A percentile compares a stretch with the other conserved stretches of the same genome.
Evolutionary conservation across 148 eudicot species (phyloP).

Genomic region (Talinum fruticosum): DNA sequence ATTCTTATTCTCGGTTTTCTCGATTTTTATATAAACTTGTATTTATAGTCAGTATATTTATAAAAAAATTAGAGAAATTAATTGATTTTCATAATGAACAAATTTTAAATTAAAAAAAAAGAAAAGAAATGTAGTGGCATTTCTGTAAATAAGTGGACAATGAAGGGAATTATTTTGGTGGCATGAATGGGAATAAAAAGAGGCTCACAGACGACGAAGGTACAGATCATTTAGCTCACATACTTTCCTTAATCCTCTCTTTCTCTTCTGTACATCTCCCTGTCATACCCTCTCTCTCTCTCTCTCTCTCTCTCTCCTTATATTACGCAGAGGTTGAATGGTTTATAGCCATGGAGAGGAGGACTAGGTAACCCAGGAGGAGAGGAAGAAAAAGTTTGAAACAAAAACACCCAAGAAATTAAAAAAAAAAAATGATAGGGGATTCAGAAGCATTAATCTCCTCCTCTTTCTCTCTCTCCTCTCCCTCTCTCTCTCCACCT

Average conservation of each 20-base stretch:
- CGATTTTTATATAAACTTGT: too few relatives aligned
- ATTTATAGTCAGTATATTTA: too few relatives aligned
- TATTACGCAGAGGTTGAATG: background rate
- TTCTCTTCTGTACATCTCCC: background rate
- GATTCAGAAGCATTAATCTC: background rate
- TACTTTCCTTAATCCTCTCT: conserved; percentile 6
- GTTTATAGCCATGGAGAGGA: conserved; percentile 1
- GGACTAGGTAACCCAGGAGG: background rate
- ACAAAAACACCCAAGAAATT: background rate
- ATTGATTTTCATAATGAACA: too few relatives aligned
- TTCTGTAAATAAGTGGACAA: background rate
- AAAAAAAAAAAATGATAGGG: background rate
- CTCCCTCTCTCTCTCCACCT: background rate
- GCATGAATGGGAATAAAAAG: background rate
- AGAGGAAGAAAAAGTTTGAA: background rate
- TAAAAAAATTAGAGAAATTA: too few relatives aligned
- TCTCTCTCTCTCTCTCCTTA: conserved; percentile 8
- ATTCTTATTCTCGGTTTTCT: conserved; percentile 1
- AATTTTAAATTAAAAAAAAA: background rate
- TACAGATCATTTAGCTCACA: conserved; percentile 1
- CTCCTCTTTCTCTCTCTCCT: conserved; percentile 18
- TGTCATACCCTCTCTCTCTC: background rate
- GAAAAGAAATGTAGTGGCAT: conserved; percentile 12
- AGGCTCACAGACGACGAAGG: background rate
- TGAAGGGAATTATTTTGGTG: background rate